A percentile compares a stretch with the other conserved stretches of the same genome.
phyloP scores from a whole-genome alignment of 2,329 filamentous ascomycete species.

The Alternaria hordeiaustralica region DNA sequence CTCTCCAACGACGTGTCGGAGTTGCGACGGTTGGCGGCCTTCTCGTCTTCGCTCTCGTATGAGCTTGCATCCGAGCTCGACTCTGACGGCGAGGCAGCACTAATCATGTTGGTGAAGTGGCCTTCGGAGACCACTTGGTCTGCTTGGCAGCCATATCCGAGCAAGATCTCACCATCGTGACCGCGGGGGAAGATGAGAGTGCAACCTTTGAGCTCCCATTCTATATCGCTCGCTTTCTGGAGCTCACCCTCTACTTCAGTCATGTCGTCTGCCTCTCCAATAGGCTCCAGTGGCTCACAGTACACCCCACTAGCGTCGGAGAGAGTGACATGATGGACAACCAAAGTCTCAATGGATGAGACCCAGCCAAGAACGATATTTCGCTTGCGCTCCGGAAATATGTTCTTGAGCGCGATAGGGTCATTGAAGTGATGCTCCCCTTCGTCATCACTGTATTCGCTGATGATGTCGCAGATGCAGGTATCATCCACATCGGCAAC shows the following conservation, averaged over 20 bases:
- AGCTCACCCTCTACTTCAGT: not conserved
- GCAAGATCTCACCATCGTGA: not conserved
- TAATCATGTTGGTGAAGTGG: not conserved
- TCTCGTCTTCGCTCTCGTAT: not conserved
- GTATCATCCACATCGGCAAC: not conserved
- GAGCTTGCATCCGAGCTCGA: not conserved
- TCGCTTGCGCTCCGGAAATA: not conserved
- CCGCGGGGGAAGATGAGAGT: not conserved
- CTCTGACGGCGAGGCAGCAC: not conserved
- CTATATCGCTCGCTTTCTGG: not conserved
- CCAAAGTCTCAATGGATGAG: not conserved
- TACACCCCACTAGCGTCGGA: not conserved
- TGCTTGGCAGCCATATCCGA: not conserved
- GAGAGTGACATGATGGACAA: accelerated
- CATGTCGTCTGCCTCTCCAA: not conserved
- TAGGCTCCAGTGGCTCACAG: not conserved
- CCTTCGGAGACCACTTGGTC: not conserved
- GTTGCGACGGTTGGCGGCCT: not conserved
- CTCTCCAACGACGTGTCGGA: not conserved
- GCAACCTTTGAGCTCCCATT: not conserved
- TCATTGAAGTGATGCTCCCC: not conserved
- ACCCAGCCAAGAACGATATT: not conserved
- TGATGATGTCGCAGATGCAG: not conserved
- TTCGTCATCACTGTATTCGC: not conserved
- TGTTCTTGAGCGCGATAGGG: not conserved